Conservation (phyloP, 129 eudicot species). For the Flaveria bidentis region DNA sequence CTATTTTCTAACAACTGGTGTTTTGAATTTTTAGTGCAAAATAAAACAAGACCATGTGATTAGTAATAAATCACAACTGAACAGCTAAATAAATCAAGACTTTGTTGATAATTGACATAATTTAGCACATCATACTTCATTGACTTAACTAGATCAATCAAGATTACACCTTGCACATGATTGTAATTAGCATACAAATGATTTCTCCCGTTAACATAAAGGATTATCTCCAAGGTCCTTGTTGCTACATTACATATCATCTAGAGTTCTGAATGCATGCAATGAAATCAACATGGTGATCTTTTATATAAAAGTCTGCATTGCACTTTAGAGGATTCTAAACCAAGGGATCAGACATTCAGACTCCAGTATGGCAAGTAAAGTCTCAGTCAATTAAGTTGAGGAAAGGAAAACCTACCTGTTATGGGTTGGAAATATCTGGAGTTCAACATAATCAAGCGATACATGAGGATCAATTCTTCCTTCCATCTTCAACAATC, state of each 20-base stretch:
- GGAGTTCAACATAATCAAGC: conserved; percentile 73
- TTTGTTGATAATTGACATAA: background rate
- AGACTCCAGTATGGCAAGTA: background rate
- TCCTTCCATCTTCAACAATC: conserved; percentile 59
- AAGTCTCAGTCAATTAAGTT: conserved; percentile 8
- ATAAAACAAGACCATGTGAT: conserved; percentile 9
- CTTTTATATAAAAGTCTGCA: background rate
- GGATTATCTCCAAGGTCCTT: no score
- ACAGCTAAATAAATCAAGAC: conserved; percentile 7
- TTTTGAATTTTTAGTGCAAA: background rate
- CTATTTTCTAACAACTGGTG: background rate
- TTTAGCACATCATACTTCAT: conserved; percentile 1
- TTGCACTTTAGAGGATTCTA: conserved; percentile 5
- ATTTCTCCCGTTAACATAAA: background rate
- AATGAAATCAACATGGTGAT: conserved; percentile 13
- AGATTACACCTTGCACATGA: conserved; percentile 11
- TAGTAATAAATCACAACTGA: background rate
- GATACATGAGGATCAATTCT: conserved; percentile 62
- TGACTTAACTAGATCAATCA: conserved; percentile 17
- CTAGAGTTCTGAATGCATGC: conserved; percentile 13
- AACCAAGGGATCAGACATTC: conserved; percentile 10
- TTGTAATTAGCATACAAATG: background rate
- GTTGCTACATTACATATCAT: conserved; percentile 7
- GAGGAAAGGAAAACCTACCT: conserved; percentile 45
- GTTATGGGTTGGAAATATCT: conserved; percentile 66